Evolutionary conservation across 2,329 filamentous ascomycete genomes (phyloP).

Genomic region (Leptographium galeiforme): DNA sequence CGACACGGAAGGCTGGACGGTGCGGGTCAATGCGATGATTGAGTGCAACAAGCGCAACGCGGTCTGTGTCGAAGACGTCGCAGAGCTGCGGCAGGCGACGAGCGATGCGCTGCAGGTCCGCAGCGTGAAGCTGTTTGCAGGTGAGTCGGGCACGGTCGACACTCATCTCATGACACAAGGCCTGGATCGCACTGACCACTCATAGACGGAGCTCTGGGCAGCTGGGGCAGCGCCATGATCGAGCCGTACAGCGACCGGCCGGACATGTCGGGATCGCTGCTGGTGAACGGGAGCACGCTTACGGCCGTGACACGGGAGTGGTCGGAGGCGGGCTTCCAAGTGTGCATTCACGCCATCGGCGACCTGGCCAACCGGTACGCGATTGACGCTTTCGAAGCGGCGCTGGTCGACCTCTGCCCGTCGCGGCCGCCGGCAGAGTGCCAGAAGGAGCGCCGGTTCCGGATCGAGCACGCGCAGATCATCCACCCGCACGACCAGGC

Average conservation of each 20-base stretch:
- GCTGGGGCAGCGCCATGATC: slow-evolving; percentile 60
- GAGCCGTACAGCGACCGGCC: slow-evolving; percentile 54
- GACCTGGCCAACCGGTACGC: slow-evolving; percentile 54
- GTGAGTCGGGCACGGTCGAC: slow-evolving; percentile 18
- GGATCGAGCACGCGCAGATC: slow-evolving; percentile 60
- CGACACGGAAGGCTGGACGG: slow-evolving; percentile 35
- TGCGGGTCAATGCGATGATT: slow-evolving; percentile 55
- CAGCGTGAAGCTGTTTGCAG: slow-evolving; percentile 58
- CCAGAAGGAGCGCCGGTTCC: slow-evolving; percentile 31
- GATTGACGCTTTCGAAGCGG: slow-evolving; percentile 46
- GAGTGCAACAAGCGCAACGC: slow-evolving; percentile 52
- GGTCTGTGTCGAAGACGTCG: slow-evolving; percentile 41
- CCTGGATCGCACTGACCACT: background rate
- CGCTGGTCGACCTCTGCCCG: slow-evolving; percentile 40
- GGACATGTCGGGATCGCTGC: slow-evolving; percentile 47
- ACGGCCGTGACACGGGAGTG: slow-evolving; percentile 40
- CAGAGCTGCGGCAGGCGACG: slow-evolving; percentile 22
- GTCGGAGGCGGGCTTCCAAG: slow-evolving; percentile 49
- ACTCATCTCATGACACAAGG: too few relatives aligned
- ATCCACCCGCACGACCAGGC: slow-evolving; percentile 51
- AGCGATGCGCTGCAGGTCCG: slow-evolving; percentile 38
- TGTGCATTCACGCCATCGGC: slow-evolving; percentile 61
- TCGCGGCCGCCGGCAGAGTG: slow-evolving; percentile 20
- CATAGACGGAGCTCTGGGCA: slow-evolving; percentile 53
- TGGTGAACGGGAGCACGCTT: slow-evolving; percentile 50